Evolutionary conservation across 306 rosid species (phyloP), one percentile per base, ranked within the genome.

Genomic region (Cucurbita maxima): DNA sequence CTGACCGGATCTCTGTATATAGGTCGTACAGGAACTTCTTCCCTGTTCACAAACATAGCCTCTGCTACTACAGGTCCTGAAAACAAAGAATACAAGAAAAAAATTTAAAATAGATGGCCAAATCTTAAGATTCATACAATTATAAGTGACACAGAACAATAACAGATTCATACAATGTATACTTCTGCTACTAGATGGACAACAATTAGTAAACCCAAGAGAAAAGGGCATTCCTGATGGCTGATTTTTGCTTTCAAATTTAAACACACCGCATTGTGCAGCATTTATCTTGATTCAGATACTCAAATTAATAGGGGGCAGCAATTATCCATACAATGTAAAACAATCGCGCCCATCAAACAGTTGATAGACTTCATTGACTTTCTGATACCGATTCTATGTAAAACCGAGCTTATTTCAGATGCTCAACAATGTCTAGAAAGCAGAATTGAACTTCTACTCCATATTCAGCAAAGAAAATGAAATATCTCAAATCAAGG

Each of bases 21-120:
- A 36, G 98, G 97, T 78, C 87, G 89, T 68, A 93, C 89, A 5
- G 98, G 94, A 84, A 93, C 88, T 79, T 93, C 98, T 87, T 93
- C 98, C 0, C 97, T 96, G 76, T 90, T 90, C 79, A 94, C 79
- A 75, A 94, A 94, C 97, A 86, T 90, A 13, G 97, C 98, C 63
- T 94, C 98, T 0, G 96, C 97, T 61, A 94, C 95, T 11, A 94
- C 97, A 63, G 98, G 98, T 71, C 98, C 98, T 94, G 62, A 75
- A 87, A 83, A 78, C 79, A 85, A 79, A 53, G 50, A 64, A 30
- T 18, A 36, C 72, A 50, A 51, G 13, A 3, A 8, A 8, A 10
- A 54, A 1, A 36, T 52, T 2, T 12, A 75, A 22, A 22, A 22
- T 58, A 12, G 10, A 6, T 76, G 16, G 75, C 36, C 55, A 63